phyloP scores from a whole-genome alignment of 805 yeast species.

The Lipomyces yamanashiensis region DNA sequence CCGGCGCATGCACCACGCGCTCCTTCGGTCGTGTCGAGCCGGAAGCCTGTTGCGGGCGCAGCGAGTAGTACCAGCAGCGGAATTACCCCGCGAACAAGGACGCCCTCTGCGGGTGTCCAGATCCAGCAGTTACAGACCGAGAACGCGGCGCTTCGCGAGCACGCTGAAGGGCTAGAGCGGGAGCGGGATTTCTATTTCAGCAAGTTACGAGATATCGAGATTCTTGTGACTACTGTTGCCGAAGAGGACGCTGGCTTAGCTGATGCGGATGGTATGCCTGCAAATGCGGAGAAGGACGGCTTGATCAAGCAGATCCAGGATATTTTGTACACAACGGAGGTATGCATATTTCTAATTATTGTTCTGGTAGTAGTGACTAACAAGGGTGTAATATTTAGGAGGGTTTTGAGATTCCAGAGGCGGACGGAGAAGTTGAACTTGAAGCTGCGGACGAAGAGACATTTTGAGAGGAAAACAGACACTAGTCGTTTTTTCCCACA shows the following conservation, averaged over 20 bases:
- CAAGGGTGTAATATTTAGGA: constrained; percentile 45
- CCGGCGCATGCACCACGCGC: constrained; percentile 23
- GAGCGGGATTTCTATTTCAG: constrained; percentile 91
- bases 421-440: constrained; percentile 42
- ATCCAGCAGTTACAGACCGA: constrained; percentile 53
- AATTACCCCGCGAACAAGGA: constrained; percentile 28
- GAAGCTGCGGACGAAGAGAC: constrained; percentile 34
- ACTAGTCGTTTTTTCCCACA: not conserved
- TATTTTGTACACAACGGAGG: constrained; percentile 71
- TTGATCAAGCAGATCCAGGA: constrained; percentile 64
- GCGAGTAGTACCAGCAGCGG: constrained; percentile 10
- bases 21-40: constrained; percentile 26
- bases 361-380: not conserved
- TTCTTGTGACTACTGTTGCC: constrained; percentile 67
- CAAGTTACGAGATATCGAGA: constrained; percentile 86
- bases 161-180: constrained; percentile 65
- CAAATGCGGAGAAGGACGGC: constrained; percentile 27
- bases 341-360: not conserved
- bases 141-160: constrained; percentile 59
- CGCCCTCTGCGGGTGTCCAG: constrained; percentile 32
- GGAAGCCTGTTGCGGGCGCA: constrained; percentile 18
- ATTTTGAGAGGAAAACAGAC: not conserved
- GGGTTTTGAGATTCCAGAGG: constrained; percentile 65
- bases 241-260: constrained; percentile 57
- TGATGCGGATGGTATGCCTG: constrained; percentile 59